A percentile compares a stretch with the other conserved stretches of the same genome.
These are phyloP conservation scores for Curvularia eragrostidis DNA, from an alignment of 2,329 filamentous ascomycete genomes.

Conservation along the genomic window DNA sequence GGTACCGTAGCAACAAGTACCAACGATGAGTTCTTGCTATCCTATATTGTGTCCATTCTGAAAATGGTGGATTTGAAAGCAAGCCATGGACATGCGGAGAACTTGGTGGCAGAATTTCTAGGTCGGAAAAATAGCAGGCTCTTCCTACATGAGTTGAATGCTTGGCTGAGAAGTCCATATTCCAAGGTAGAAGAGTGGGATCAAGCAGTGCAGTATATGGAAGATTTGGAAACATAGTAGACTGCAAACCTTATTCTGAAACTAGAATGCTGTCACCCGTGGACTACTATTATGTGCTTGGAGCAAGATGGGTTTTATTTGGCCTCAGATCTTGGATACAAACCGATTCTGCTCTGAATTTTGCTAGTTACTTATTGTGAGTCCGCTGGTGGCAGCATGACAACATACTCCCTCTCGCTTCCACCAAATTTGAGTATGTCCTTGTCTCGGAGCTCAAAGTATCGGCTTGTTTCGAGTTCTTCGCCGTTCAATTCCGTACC, in stretches of 20 bases:
- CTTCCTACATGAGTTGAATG: constrained; percentile 83
- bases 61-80: constrained; percentile 83
- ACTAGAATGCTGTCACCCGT: not conserved
- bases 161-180: constrained; percentile 84
- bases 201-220: constrained; percentile 72
- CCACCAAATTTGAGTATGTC: constrained; percentile 89
- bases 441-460: constrained; percentile 84
- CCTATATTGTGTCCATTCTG: constrained; percentile 84
- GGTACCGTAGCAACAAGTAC: constrained; percentile 54
- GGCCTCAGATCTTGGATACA: not conserved
- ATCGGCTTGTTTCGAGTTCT: constrained; percentile 74
- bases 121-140: constrained; percentile 74
- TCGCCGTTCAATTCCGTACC: constrained; percentile 84
- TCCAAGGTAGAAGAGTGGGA: constrained; percentile 79
- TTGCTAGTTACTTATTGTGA: not conserved
- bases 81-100: constrained; percentile 78
- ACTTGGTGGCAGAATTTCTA: constrained; percentile 78
- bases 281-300: not conserved
- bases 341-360: not conserved
- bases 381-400: constrained; percentile 72
- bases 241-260: not conserved
- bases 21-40: constrained; percentile 83
- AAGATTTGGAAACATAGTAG: not conserved
- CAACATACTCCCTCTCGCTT: constrained; percentile 91
- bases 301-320: not conserved